Evolutionary conservation across 345 rosid species (phyloP).

Genomic region (Hibiscus tridactylites): DNA sequence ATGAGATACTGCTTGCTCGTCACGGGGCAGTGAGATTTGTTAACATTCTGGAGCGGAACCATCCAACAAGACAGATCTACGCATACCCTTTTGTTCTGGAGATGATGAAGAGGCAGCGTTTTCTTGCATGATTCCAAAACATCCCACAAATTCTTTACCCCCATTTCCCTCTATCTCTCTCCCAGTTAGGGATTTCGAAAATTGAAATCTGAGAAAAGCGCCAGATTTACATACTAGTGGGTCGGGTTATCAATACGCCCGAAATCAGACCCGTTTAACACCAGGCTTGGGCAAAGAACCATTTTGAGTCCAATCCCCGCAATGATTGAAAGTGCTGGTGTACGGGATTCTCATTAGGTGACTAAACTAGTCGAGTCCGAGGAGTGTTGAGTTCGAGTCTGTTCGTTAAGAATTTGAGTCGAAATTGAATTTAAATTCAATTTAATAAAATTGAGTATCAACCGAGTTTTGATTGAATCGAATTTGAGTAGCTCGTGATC

Average conservation of each 20-base stretch:
- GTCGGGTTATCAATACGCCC: not conserved
- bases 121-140: slow-evolving; percentile 86
- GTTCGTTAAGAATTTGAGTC: too few species aligned
- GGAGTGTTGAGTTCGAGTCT: too few species aligned
- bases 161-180: slow-evolving; percentile 34
- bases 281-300: not conserved
- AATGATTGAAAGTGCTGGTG: not conserved
- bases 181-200: not conserved
- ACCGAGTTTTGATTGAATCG: too few species aligned
- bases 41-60: slow-evolving; percentile 72
- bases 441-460: too few species aligned
- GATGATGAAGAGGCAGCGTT: slow-evolving; percentile 69
- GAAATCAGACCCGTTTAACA: not conserved
- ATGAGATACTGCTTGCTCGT: slow-evolving; percentile 56
- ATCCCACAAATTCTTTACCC: slow-evolving; percentile 88
- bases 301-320: not conserved
- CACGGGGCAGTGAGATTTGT: slow-evolving; percentile 44
- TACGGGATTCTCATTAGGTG: too few species aligned
- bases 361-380: too few species aligned
- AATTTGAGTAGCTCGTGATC: too few species aligned
- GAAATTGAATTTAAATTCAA: too few species aligned
- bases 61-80: slow-evolving; percentile 96
- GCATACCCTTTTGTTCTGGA: slow-evolving; percentile 81
- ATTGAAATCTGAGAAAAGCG: not conserved
- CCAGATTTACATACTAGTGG: not conserved